Evolutionary conservation across 176 grass and related monocot species (phyloP).

Genomic region (Cocos nucifera): DNA sequence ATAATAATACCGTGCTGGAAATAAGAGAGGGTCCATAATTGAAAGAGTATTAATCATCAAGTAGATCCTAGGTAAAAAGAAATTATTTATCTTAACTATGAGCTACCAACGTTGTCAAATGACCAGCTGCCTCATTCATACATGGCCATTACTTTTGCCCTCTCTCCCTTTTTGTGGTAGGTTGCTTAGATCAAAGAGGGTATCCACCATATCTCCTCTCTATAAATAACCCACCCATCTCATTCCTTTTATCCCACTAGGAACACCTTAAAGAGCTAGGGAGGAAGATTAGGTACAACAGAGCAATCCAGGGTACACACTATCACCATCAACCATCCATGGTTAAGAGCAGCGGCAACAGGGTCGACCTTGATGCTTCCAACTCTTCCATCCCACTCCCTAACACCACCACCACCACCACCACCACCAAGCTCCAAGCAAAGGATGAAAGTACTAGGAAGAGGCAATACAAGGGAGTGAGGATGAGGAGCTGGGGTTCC

Average conservation of each 20-base stretch:
- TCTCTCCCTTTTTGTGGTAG: no score
- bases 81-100: no score
- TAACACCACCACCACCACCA: neutral
- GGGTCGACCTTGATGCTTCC: neutral
- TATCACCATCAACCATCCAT: slow-evolving; percentile 18
- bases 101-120: no score
- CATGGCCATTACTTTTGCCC: no score
- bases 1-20: no score
- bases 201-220: neutral
- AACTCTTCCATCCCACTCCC: no score
- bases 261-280: neutral
- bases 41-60: no score
- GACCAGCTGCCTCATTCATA: no score
- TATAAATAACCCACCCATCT: slow-evolving; percentile 43
- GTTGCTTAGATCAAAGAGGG: no score
- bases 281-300: no score
- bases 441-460: slow-evolving; percentile 1
- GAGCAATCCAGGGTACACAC: slow-evolving; percentile 2
- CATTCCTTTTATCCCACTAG: slow-evolving; percentile 4
- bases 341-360: slow-evolving; percentile 40
- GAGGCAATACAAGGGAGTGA: slow-evolving; percentile 23
- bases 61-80: no score
- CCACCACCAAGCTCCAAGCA: neutral
- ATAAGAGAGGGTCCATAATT: no score
- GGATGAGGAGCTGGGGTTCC: slow-evolving; percentile 15